Base-by-base conservation (phyloP, 768 basidiomycete species). In the Lactifluus rugatus region DNA sequence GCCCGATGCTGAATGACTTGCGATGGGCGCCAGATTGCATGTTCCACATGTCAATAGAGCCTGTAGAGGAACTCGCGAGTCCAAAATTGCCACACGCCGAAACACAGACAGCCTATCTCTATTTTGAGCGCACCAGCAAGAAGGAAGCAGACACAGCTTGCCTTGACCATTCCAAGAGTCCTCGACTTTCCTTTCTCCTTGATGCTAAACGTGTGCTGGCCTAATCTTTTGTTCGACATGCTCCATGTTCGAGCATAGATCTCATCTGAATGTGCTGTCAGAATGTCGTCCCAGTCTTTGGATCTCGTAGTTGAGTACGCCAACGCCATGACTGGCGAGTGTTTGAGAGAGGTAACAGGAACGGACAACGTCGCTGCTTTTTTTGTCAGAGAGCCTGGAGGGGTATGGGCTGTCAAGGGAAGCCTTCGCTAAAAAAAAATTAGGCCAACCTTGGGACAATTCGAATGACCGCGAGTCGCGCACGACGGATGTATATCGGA, bases 41-140 rank as follows among this genome's bases (percentile, higher is more conserved):
- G 68, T 97, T 99, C 88, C 92, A 98, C 85, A 94, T 85, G 57
- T 82, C 71, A 39, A 98, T 87, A 25, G 77, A 78, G 2, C 90
- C 89, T 0, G 81, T 85, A 2, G 89, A 89, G 1, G 87, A 87
- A 25, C 92, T 84, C 3, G 83, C 91, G 11, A 98, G 70, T 28
- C 89, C 91, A 68, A 97, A 99, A 67, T 98, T 98, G 8, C 96
- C 96, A 67, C 96, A 99, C 0, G 91, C 87, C 3, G 93, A 87
- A 19, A 97, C 87, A 62, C 86, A 89, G 17, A 94, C 89, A 14
- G 86, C 80, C 88, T 90, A 41, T 37, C 19, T 63, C 7, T 41
- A 17, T 19, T 44, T 25, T 45, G 11, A 52, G 44, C 34, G 45
- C n/a, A 10, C 6, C 19, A 47, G 19, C n/a, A 28, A 2, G 52